Percentiles rank a stretch among this genome's conserved stretches.
Conservation (phyloP, 108 stramenopile species). For the Aurantiochytrium sp. region DNA sequence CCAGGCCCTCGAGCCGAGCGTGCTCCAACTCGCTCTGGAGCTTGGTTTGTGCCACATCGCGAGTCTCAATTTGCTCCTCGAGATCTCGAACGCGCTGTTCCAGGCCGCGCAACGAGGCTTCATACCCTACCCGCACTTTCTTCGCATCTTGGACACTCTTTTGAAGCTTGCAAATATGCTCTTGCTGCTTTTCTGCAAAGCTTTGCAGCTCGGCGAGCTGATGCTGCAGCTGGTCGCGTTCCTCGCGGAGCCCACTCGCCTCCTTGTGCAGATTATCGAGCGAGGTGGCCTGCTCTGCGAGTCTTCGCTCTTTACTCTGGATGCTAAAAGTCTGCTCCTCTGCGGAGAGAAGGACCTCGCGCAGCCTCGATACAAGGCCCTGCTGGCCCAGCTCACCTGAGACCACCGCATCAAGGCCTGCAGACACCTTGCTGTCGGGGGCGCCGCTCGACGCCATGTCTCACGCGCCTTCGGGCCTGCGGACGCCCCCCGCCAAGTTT, state of each 20-base stretch:
- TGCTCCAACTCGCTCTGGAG: background rate
- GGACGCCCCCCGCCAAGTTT: no score
- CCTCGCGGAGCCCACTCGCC: background rate
- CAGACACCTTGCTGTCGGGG: no score
- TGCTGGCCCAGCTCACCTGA: background rate
- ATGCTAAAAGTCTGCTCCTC: background rate
- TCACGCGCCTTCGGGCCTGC: no score
- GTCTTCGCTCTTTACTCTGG: background rate
- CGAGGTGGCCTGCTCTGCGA: background rate
- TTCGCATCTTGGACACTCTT: background rate
- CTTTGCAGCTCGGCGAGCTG: background rate
- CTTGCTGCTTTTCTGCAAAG: background rate
- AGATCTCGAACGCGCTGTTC: background rate
- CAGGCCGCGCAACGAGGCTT: background rate
- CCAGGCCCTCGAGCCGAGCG: background rate
- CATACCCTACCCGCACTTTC: background rate
- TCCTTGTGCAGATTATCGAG: background rate
- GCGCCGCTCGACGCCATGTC: no score
- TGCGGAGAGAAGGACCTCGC: background rate
- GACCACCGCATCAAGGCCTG: no score
- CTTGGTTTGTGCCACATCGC: background rate
- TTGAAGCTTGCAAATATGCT: background rate
- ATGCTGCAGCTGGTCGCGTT: background rate
- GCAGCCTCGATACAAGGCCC: background rate
- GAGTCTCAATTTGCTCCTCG: background rate